These are phyloP conservation scores for Paragyromitra xinjiangensis DNA, from an alignment of 495 filamentous ascomycete species.

Conservation along the genomic window DNA sequence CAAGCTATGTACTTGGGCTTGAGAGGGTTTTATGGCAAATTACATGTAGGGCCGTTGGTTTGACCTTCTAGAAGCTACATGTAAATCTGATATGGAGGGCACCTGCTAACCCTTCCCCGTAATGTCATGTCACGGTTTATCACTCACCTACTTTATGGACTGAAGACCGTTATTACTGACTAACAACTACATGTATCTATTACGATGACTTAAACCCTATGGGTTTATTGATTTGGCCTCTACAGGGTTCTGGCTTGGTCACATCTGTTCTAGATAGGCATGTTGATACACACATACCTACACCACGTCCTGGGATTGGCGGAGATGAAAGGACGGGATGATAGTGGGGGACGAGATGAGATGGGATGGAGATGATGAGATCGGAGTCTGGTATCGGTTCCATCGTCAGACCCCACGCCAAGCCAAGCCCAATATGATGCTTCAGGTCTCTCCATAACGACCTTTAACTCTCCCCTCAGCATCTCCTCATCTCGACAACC, in stretches of 20 bases:
- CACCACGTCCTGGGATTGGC: not conserved
- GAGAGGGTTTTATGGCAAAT: not conserved
- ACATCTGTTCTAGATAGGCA: not conserved
- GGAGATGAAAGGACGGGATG: not conserved
- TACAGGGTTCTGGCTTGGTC: not conserved
- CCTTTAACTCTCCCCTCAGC: not conserved
- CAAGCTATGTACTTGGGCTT: not conserved
- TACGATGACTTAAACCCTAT: no score
- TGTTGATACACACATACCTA: not conserved
- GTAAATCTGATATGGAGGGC: no score
- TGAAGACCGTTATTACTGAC: not conserved
- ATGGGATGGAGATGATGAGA: not conserved
- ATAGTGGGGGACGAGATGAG: not conserved
- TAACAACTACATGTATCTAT: not conserved
- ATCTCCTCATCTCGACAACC: not conserved
- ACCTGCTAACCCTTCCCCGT: not conserved
- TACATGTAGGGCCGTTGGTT: not conserved
- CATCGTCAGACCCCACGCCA: not conserved
- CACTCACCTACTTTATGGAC: not conserved
- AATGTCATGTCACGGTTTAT: not conserved
- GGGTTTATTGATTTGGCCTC: no score
- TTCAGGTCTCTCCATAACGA: not conserved
- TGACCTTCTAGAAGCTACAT: not conserved
- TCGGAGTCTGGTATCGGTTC: not conserved
- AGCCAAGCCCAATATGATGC: not conserved